phyloP scores from a whole-genome alignment of 179 eudicot genomes.

The Nepenthes alata region DNA sequence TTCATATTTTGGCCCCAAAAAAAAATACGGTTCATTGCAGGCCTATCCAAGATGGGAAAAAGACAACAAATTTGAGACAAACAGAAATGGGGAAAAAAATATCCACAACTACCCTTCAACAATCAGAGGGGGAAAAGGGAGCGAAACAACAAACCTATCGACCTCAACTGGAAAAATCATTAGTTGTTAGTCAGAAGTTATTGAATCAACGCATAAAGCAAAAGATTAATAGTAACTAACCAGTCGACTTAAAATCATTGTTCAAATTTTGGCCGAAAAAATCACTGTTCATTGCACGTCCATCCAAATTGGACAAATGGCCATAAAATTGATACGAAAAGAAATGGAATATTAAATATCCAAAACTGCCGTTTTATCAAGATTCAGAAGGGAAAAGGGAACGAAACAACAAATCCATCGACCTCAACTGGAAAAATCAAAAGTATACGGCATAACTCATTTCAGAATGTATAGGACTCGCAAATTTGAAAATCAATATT shows the following conservation, averaged over 20 bases:
- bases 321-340: no score
- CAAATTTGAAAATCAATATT: not conserved
- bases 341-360: no score
- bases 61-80: no score
- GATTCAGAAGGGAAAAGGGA: not conserved
- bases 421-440: not conserved
- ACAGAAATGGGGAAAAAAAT: no score
- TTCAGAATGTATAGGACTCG: not conserved
- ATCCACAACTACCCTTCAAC: no score
- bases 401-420: not conserved
- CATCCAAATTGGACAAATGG: not conserved
- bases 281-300: not conserved
- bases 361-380: no score
- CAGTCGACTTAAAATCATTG: no score
- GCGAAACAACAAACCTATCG: not conserved
- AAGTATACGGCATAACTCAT: not conserved
- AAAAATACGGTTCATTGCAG: not conserved
- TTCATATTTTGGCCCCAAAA: no score
- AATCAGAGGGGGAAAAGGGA: not conserved
- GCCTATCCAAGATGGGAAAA: not conserved
- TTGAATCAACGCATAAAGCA: no score
- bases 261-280: no score
- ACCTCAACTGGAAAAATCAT: not conserved
- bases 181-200: no score
- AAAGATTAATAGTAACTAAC: no score